These are phyloP conservation scores for Ustilaginoidea virens DNA, from an alignment of 2,329 filamentous ascomycete genomes.

Conservation along the genomic window DNA sequence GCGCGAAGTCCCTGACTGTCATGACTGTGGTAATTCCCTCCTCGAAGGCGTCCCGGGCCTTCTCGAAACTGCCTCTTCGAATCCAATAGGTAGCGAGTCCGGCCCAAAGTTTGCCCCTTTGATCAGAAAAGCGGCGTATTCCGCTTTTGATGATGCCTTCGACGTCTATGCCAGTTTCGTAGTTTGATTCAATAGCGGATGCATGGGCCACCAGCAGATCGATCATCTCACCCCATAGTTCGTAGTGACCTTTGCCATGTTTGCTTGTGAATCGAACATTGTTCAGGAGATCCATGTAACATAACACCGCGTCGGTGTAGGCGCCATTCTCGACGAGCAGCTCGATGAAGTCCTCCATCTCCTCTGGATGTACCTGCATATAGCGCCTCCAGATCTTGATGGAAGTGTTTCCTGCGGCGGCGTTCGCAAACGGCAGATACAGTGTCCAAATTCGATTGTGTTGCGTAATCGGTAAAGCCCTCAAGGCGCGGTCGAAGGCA, in stretches of 20 bases:
- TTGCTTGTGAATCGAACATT: constrained; percentile 84
- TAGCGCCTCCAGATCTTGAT: constrained; percentile 91
- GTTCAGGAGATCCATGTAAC: constrained; percentile 85
- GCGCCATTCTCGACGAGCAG: constrained; percentile 65
- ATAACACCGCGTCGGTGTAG: constrained; percentile 81
- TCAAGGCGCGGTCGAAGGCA: constrained; percentile 82
- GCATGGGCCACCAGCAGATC: constrained; percentile 87
- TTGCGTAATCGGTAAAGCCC: constrained; percentile 84
- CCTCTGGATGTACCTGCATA: constrained; percentile 92
- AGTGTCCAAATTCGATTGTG: constrained; percentile 91
- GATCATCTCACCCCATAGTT: constrained; percentile 96
- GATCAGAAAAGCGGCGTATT: constrained; percentile 79
- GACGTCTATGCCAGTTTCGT: constrained; percentile 74
- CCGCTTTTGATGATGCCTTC: constrained; percentile 88
- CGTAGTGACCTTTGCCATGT: constrained; percentile 85
- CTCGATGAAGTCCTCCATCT: constrained; percentile 89
- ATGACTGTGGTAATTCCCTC: constrained; percentile 95
- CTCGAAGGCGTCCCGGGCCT: constrained; percentile 84
- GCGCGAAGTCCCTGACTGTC: constrained; percentile 93
- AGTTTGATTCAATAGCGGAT: constrained; percentile 64
- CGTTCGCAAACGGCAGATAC: constrained; percentile 82
- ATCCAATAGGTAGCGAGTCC: constrained; percentile 96
- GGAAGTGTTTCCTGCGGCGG: constrained; percentile 76
- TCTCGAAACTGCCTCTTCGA: constrained; percentile 80
- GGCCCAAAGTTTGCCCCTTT: constrained; percentile 88